phyloP scores from a whole-genome alignment of 2,329 filamentous ascomycete species.

The Daldinia eschscholtzii region DNA sequence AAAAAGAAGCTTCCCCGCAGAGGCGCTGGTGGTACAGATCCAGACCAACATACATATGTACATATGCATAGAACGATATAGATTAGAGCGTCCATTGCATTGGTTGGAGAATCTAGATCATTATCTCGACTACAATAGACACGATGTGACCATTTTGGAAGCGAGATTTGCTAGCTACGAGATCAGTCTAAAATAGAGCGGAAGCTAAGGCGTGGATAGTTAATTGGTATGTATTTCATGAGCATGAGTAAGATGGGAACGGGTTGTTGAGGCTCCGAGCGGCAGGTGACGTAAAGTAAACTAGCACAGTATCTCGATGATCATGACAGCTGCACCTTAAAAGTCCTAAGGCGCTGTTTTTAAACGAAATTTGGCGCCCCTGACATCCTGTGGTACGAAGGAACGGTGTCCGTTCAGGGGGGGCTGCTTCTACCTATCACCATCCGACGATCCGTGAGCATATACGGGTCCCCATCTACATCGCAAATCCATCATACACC shows the following conservation, averaged over 20 bases:
- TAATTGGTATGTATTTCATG: too few relatives aligned
- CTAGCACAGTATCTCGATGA: neutral
- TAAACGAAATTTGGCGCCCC: neutral
- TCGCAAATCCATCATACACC: neutral
- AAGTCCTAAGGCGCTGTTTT: neutral
- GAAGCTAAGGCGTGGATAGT: neutral
- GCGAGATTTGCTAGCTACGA: neutral
- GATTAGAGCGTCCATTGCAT: conserved; percentile 17
- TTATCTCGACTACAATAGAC: conserved; percentile 22
- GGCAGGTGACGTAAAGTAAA: neutral
- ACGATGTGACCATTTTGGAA: conserved; percentile 25
- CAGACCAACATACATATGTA: conserved; percentile 9
- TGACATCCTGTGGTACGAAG: neutral
- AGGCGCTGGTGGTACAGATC: conserved; percentile 14
- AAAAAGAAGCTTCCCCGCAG: conserved; percentile 24
- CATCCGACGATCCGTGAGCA: neutral
- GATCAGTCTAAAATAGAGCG: neutral
- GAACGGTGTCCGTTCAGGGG: conserved; percentile 1
- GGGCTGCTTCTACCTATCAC: neutral
- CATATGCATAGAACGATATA: conserved; percentile 16
- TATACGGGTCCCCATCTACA: conserved; percentile 1
- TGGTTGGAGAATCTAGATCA: conserved; percentile 22
- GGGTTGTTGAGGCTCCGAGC: neutral
- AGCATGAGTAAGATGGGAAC: neutral
- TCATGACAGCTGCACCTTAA: neutral